Base-by-base conservation (phyloP, 2,329 filamentous ascomycete genomes). In the Colletotrichum sp. region DNA sequence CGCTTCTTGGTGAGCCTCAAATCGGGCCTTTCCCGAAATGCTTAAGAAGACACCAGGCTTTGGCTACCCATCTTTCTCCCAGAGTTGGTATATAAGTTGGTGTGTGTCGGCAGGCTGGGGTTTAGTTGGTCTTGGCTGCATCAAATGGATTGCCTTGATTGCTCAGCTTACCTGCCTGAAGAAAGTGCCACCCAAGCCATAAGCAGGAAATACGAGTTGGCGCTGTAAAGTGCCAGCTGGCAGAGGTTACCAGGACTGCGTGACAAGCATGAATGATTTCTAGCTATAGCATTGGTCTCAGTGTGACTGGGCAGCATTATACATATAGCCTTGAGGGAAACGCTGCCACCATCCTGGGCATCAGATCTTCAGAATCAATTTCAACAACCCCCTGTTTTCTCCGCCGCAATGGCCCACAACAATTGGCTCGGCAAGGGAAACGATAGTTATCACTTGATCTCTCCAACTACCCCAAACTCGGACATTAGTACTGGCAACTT, bases 261-360 rank as follows among this genome's bases (percentile, higher is more conserved):
- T 2, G 43, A 21, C n/a, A 52, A 52, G 2, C 43, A 4, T 21
- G 7, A 4, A 48, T 48, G 4, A 12, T 21, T 2, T 5, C n/a
- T 48, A 10, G 2, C 10, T 13, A 6, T 48, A 6, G 5, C 1
- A 48, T 48, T 4, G 10, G n/a, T 4, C 0, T 21, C n/a, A 4
- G 43, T 48, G 4, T 4, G 4, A 48, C 2, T 48, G 2, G 43
- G 10, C 43, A 48, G 21, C 2, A 21, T 21, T 4, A 21, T 21
- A 21, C 4, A 21, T 21, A 2, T 48, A 48, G 18, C 43, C 43
- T 4, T 0, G n/a, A 52, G 43, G n/a, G 43, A 52, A 21, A 4
- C 1, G n/a, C 43, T 52, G 43, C 2, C 4, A 21, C n/a, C 4
- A 13, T 52, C n/a, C 43, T 21, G n/a, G 1, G 1, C 43, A 52